Conservation (phyloP, 345 rosid species). For the Trapa bicornis region DNA sequence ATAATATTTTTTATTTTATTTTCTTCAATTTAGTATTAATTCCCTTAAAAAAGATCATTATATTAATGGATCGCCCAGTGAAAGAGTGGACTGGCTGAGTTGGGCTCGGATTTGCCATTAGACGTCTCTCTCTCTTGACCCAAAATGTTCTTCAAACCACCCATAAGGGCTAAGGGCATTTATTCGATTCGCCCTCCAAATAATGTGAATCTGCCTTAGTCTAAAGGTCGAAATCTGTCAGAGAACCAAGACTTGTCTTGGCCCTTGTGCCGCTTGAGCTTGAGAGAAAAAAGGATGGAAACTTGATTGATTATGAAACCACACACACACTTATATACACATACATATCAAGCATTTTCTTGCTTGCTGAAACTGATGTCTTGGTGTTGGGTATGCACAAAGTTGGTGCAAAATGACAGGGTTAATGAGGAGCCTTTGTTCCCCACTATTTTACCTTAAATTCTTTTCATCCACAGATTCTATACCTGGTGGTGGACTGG, state of each 20-base stretch:
- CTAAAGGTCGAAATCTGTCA: background rate
- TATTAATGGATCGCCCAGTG: too few species aligned
- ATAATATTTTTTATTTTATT: too few species aligned
- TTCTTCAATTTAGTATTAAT: too few species aligned
- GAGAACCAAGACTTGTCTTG: background rate
- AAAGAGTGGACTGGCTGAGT: too few species aligned
- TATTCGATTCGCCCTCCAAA: background rate
- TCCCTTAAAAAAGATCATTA: too few species aligned
- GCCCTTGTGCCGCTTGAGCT: too few species aligned
- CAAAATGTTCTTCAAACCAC: slow-evolving; percentile 1
- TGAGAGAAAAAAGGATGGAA: background rate
- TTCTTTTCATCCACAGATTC: slow-evolving; percentile 13
- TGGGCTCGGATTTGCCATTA: too few species aligned
- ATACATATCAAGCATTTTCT: background rate
- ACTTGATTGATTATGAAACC: background rate
- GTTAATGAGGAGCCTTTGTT: background rate
- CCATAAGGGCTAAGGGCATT: background rate
- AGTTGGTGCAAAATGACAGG: background rate
- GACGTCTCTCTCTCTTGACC: background rate
- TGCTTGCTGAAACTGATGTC: background rate
- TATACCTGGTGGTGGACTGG: slow-evolving; percentile 11
- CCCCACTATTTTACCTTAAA: background rate
- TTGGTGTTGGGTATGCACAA: background rate
- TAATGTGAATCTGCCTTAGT: background rate
- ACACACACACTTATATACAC: background rate